Percentiles rank a stretch among this genome's conserved stretches.
Evolutionary conservation across 768 basidiomycete genomes (phyloP).

Genomic region (Tricholoma saponaceum): DNA sequence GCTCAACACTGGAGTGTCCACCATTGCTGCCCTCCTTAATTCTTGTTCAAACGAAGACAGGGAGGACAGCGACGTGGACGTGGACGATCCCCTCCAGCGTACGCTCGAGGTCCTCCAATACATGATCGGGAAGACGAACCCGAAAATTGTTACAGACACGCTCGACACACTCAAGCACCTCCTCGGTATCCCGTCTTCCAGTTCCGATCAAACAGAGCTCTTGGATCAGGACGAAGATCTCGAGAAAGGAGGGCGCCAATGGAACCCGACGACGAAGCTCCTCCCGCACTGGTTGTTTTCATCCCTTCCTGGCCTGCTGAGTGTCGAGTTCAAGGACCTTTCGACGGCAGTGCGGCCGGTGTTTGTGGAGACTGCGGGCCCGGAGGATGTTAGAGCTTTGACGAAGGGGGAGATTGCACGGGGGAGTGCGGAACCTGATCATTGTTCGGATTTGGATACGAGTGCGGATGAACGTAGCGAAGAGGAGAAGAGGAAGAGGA

Average conservation of each 20-base stretch:
- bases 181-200: conserved; percentile 14
- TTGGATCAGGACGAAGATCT: not conserved
- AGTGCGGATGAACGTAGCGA: not conserved
- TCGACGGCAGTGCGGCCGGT: conserved; percentile 45
- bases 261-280: conserved; percentile 29
- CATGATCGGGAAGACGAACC: conserved; percentile 40
- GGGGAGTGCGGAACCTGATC: conserved; percentile 36
- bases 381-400: conserved; percentile 54
- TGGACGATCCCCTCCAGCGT: conserved; percentile 40
- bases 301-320: conserved; percentile 51
- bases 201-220: not conserved
- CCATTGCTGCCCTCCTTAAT: not conserved
- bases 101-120: conserved; percentile 46
- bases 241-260: not conserved
- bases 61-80: conserved; percentile 9
- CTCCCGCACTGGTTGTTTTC: conserved; percentile 54
- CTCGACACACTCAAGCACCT: conserved; percentile 46
- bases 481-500: not conserved
- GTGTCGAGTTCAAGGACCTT: conserved; percentile 46
- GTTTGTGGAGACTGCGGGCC: conserved; percentile 47
- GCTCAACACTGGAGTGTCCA: conserved; percentile 25
- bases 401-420: conserved; percentile 51
- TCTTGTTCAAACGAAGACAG: conserved; percentile 19
- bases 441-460: conserved; percentile 33
- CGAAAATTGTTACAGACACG: conserved; percentile 36